Conservation (phyloP, 2,329 filamentous ascomycete genomes). For the Calonectria multiphialidica region DNA sequence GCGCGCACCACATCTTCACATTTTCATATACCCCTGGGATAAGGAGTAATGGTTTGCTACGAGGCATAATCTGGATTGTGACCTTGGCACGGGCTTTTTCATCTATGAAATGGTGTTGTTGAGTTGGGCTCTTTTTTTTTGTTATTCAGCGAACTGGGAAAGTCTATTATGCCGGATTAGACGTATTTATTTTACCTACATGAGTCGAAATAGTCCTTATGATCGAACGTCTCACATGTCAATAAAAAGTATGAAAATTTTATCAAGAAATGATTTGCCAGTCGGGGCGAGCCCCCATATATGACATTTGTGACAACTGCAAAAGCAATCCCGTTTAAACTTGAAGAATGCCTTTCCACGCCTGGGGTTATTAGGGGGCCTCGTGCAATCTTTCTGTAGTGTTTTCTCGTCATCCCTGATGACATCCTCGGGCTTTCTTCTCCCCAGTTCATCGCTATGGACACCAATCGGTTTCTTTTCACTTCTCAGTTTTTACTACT, state of each 20-base stretch:
- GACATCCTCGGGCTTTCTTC: too few relatives aligned
- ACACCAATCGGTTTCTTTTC: neutral
- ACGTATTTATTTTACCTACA: conserved; percentile 11
- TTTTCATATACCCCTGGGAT: conserved; percentile 16
- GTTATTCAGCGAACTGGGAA: neutral
- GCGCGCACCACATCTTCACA: neutral
- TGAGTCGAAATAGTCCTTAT: neutral
- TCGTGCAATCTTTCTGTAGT: too few relatives aligned
- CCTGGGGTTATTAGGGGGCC: too few relatives aligned
- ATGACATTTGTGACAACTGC: too few relatives aligned
- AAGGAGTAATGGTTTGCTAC: conserved; percentile 10
- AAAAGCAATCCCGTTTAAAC: too few relatives aligned
- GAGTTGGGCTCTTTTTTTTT: neutral
- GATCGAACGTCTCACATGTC: neutral
- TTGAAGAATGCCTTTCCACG: too few relatives aligned
- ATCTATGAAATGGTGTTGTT: neutral
- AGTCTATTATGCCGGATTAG: neutral
- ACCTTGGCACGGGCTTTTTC: neutral
- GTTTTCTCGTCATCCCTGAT: too few relatives aligned
- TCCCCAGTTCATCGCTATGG: neutral
- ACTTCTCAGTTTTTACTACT: neutral
- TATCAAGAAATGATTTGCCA: neutral
- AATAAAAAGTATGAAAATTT: neutral
- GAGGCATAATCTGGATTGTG: neutral
- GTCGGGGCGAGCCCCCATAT: too few relatives aligned